Conservation (phyloP, 1,284 basidiomycete genomes). For the Prillingera fragicola region DNA sequence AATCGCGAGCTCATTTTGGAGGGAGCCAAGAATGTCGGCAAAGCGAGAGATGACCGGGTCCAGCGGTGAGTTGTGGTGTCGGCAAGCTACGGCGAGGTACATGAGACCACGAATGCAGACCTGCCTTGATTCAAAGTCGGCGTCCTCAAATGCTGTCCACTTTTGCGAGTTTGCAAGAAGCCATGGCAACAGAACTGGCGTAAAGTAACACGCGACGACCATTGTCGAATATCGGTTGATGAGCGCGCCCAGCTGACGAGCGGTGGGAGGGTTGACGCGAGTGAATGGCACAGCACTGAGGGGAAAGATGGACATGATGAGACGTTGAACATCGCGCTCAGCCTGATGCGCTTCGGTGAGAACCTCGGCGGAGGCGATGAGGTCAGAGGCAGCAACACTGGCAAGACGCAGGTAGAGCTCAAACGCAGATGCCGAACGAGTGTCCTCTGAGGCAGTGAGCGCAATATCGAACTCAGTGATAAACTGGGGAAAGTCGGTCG, state of each 20-base stretch:
- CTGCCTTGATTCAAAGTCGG: slow-evolving; percentile 64
- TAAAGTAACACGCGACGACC: slow-evolving; percentile 69
- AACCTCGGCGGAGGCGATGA: slow-evolving; percentile 34
- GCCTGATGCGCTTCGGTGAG: slow-evolving; percentile 45
- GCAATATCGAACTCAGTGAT: slow-evolving; percentile 59
- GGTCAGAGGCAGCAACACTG: slow-evolving; percentile 46
- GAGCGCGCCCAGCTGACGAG: slow-evolving; percentile 67
- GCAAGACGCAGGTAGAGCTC: slow-evolving; percentile 62
- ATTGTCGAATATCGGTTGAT: slow-evolving; percentile 80
- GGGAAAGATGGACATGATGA: slow-evolving; percentile 73
- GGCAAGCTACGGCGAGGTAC: slow-evolving; percentile 65
- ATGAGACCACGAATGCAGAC: slow-evolving; percentile 72
- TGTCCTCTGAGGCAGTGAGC: slow-evolving; percentile 54
- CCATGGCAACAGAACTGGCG: slow-evolving; percentile 55
- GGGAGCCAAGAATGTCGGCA: slow-evolving; percentile 56
- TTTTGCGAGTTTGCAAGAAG: slow-evolving; percentile 51
- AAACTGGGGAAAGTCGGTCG: slow-evolving; percentile 70
- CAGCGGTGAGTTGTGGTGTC: slow-evolving; percentile 57
- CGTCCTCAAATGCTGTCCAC: slow-evolving; percentile 56
- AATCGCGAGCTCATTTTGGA: slow-evolving; percentile 58
- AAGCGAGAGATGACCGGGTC: slow-evolving; percentile 63
- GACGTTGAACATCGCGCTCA: slow-evolving; percentile 59
- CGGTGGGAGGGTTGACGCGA: slow-evolving; percentile 54
- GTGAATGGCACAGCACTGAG: slow-evolving; percentile 60
- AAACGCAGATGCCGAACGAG: slow-evolving; percentile 64